Percentiles rank a stretch among this genome's conserved stretches.
These are phyloP conservation scores for Lycium ferocissimum DNA, from an alignment of 257 asterid genomes.

Conservation along the genomic window DNA sequence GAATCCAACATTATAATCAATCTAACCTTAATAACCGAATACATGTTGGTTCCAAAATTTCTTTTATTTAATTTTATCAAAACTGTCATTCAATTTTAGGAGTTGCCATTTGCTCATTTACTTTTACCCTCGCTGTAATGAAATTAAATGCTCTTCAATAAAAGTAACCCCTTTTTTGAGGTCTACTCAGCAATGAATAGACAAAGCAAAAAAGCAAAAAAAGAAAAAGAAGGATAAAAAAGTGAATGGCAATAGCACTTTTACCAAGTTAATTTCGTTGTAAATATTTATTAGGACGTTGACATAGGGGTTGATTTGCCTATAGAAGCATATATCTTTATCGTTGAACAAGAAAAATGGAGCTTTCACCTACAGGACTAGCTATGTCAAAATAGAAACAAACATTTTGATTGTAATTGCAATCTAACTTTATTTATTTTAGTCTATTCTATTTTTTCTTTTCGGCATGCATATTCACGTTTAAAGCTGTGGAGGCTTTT, in stretches of 20 bases:
- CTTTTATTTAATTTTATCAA: neutral
- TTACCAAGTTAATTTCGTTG: neutral
- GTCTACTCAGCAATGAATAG: neutral
- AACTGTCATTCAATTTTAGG: neutral
- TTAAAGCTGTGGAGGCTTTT: neutral
- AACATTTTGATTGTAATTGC: neutral
- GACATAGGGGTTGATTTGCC: neutral
- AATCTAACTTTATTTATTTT: neutral
- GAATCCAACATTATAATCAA: neutral
- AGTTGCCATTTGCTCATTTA: neutral
- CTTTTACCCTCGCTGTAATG: neutral
- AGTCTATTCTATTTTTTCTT: neutral
- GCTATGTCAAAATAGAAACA: neutral
- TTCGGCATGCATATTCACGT: neutral
- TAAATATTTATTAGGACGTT: neutral
- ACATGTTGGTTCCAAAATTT: neutral
- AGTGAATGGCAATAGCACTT: neutral
- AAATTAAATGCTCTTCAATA: too few relatives aligned
- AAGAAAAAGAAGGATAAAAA: neutral
- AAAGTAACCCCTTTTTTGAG: neutral
- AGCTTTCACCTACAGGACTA: too few relatives aligned
- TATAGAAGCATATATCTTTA: neutral
- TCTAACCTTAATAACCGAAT: neutral
- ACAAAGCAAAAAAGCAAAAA: constrained; percentile 9
- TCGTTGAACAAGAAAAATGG: neutral